These are phyloP conservation scores for Acanthamoeba castellanii DNA, from an alignment of 208 protist genomes.

Conservation along the genomic window DNA sequence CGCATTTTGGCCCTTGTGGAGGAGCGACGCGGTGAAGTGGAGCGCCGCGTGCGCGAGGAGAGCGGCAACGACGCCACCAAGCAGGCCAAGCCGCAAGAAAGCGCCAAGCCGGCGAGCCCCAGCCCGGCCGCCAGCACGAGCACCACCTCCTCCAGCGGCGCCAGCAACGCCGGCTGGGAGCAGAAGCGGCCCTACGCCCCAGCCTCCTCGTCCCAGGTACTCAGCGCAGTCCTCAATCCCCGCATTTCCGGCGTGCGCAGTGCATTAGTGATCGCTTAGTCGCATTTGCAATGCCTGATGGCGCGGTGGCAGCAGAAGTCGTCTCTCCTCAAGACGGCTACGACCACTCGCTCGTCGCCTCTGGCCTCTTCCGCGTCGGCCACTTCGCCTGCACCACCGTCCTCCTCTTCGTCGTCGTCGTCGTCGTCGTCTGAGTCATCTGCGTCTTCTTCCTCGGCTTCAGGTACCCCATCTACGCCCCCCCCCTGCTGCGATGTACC, in stretches of 20 bases:
- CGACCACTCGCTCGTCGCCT: background rate
- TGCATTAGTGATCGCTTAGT: background rate
- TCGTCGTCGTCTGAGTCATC: background rate
- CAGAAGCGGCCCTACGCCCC: constrained; percentile 3
- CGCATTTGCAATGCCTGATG: background rate
- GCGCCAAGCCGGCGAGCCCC: background rate
- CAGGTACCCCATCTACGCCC: background rate
- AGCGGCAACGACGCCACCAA: background rate
- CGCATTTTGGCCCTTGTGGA: constrained; percentile 18
- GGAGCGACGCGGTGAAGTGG: background rate
- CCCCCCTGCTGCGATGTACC: background rate
- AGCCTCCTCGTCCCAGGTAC: background rate
- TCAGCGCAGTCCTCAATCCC: background rate
- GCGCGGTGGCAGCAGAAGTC: background rate
- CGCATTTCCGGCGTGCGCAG: background rate
- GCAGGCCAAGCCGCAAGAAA: background rate
- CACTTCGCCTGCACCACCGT: background rate
- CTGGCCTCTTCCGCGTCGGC: background rate
- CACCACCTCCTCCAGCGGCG: background rate
- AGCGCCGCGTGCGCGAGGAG: background rate
- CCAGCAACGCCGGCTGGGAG: background rate
- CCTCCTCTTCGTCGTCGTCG: background rate
- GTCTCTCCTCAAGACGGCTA: background rate
- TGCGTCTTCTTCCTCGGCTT: background rate
- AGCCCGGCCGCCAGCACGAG: background rate